Conservation (phyloP, 345 rosid genomes). For the Lepidium sativum region DNA sequence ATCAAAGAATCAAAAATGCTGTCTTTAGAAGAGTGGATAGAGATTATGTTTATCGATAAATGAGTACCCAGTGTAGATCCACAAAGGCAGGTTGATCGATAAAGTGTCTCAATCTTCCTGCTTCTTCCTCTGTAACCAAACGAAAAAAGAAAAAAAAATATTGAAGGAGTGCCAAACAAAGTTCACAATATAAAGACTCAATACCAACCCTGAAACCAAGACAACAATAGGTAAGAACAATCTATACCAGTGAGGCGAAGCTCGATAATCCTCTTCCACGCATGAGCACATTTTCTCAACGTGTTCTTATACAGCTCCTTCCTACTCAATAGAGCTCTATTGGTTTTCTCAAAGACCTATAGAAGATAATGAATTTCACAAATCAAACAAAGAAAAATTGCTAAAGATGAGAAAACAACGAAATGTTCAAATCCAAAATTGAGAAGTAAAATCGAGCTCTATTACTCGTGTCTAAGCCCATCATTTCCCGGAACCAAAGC, state of each 20-base stretch:
- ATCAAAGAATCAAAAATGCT: background rate
- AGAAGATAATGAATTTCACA: background rate
- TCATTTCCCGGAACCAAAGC: background rate
- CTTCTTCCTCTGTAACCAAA: slow-evolving; percentile 77
- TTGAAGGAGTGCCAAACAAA: background rate
- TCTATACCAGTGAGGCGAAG: slow-evolving; percentile 69
- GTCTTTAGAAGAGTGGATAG: background rate
- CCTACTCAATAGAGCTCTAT: slow-evolving; percentile 58
- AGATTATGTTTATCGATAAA: background rate
- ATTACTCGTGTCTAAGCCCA: too few species aligned
- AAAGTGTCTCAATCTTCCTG: slow-evolving; percentile 47
- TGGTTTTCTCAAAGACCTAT: slow-evolving; percentile 72
- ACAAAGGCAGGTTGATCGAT: slow-evolving; percentile 81
- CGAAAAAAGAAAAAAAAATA: background rate
- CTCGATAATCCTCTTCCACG: slow-evolving; percentile 78
- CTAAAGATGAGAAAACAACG: too few species aligned
- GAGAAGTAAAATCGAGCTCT: too few species aligned
- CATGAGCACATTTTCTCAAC: slow-evolving; percentile 74
- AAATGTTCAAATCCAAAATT: too few species aligned
- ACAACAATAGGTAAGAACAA: background rate
- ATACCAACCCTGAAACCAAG: background rate
- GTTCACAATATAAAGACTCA: background rate
- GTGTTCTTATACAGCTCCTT: slow-evolving; percentile 93
- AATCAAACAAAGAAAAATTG: slow-evolving; percentile 2
- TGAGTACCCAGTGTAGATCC: slow-evolving; percentile 90